Conservation (phyloP, 129 eudicot species). For the Helichrysum umbraculigerum region DNA sequence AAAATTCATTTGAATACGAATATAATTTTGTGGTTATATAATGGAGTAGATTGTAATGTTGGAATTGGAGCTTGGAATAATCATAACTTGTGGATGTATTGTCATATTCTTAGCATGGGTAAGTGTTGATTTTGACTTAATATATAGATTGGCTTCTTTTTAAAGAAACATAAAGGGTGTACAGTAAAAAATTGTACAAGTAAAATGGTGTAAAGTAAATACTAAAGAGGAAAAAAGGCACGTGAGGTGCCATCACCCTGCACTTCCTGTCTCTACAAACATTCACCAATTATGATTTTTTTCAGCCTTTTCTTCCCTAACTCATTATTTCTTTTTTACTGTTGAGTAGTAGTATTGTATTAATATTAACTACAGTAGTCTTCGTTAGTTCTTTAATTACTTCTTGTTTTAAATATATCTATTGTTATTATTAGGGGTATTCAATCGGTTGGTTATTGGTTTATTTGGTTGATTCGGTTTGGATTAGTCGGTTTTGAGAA, state of each 20-base stretch:
- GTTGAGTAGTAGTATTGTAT: no score
- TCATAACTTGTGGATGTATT: background rate
- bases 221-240: background rate
- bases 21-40: no score
- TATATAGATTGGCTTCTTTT: constrained; percentile 5
- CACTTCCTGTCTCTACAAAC: background rate
- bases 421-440: no score
- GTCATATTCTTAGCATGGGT: constrained; percentile 20
- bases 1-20: no score
- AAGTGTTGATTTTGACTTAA: constrained; percentile 13
- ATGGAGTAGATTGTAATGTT: background rate
- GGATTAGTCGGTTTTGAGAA: no score
- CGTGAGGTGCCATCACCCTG: background rate
- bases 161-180: constrained; percentile 12
- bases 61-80: constrained; percentile 2
- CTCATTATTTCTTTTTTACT: background rate
- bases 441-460: no score
- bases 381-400: no score
- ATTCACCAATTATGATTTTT: background rate
- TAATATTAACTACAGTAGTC: no score
- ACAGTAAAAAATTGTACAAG: background rate
- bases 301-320: background rate
- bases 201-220: no score
- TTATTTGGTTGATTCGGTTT: no score
- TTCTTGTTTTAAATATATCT: no score